phyloP scores from a whole-genome alignment of 352 stramenopile genomes.

The Phytophthora constricta region DNA sequence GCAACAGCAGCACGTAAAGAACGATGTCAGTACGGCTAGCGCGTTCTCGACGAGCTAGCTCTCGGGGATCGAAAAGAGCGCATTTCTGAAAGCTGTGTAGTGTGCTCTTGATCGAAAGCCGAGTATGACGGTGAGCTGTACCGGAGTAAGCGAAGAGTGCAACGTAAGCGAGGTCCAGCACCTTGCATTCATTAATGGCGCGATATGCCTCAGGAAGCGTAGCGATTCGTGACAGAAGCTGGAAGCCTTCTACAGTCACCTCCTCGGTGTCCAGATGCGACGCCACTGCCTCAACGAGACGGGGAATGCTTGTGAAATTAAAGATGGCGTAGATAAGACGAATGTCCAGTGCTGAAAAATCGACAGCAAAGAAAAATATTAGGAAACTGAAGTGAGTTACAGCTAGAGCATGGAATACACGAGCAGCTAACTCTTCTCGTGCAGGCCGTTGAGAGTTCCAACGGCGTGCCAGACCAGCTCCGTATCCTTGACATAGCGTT shows the following conservation, averaged over 20 bases:
- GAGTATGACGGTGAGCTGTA: constrained; percentile 65
- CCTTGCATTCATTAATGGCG: constrained; percentile 66
- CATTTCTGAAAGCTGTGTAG: constrained; percentile 77
- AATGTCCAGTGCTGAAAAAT: constrained; percentile 46
- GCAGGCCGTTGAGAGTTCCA: constrained; percentile 71
- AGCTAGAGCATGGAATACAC: neutral
- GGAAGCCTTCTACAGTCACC: constrained; percentile 77
- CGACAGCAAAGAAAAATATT: neutral
- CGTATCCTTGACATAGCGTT: constrained; percentile 58
- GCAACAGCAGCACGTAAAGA: constrained; percentile 53
- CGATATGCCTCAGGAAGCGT: constrained; percentile 49
- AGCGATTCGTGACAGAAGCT: constrained; percentile 63
- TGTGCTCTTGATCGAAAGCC: constrained; percentile 65
- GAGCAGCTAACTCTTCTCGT: constrained; percentile 49
- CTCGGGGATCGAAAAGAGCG: constrained; percentile 60
- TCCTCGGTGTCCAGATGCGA: constrained; percentile 77
- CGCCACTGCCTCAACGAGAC: constrained; percentile 71
- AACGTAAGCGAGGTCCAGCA: constrained; percentile 76
- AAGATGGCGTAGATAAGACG: constrained; percentile 56
- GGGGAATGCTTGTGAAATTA: constrained; percentile 58
- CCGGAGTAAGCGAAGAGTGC: constrained; percentile 74
- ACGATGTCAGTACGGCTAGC: constrained; percentile 46
- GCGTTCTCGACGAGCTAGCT: constrained; percentile 53
- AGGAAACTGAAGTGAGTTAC: neutral
- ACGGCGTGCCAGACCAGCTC: constrained; percentile 80